Evolutionary conservation across 306 rosid genomes (phyloP).

Genomic region (Senna siamea): DNA sequence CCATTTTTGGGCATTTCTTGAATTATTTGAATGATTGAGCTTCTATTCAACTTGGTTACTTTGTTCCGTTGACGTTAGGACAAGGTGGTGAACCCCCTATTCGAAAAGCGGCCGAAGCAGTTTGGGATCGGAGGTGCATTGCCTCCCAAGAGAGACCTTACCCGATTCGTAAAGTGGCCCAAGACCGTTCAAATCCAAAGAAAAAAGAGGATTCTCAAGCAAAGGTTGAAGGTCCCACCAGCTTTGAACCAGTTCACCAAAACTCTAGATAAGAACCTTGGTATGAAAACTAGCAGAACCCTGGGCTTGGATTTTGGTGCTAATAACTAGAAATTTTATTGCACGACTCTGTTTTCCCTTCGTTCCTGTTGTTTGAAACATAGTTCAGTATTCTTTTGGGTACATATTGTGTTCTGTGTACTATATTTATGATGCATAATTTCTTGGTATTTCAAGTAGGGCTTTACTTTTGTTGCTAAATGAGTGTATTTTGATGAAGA

Average conservation of each 20-base stretch:
- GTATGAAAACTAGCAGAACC: constrained; percentile 31
- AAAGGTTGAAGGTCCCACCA: constrained; percentile 84
- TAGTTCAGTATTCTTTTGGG: background rate
- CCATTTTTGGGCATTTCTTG: background rate
- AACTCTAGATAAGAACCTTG: constrained; percentile 78
- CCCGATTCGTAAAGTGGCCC: constrained; percentile 85
- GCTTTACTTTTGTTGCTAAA: background rate
- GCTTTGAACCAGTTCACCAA: constrained; percentile 83
- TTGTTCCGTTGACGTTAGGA: constrained; percentile 33
- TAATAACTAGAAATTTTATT: background rate
- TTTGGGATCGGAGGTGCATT: constrained; percentile 84
- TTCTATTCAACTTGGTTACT: background rate
- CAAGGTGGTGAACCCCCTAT: constrained; percentile 70
- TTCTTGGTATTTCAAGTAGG: background rate
- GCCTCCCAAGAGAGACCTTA: constrained; percentile 83
- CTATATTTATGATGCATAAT: background rate
- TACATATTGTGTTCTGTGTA: background rate
- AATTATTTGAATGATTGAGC: background rate
- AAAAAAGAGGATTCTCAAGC: constrained; percentile 81
- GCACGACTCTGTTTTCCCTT: too few species aligned
- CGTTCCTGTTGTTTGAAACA: too few species aligned
- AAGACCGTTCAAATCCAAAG: constrained; percentile 73
- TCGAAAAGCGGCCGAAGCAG: constrained; percentile 86
- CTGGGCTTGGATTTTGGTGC: background rate
- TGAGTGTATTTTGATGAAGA: background rate